A percentile compares a stretch with the other conserved stretches of the same genome.
Conservation (phyloP, 148 eudicot genomes). For the Chenopodium album region DNA sequence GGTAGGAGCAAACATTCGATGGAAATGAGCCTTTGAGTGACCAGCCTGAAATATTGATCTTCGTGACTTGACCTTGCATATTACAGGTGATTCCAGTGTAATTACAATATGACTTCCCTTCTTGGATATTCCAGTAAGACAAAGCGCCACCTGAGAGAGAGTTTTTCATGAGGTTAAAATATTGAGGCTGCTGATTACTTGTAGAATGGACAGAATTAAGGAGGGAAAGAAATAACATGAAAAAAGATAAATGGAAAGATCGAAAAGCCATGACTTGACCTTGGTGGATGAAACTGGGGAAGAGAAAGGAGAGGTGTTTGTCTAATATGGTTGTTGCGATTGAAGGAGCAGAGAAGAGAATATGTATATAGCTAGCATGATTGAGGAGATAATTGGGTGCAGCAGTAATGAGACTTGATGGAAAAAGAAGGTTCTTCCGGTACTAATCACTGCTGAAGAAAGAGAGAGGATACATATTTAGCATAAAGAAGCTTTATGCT, state of each 20-base stretch:
- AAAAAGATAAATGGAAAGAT: constrained; percentile 25
- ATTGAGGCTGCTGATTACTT: constrained; percentile 45
- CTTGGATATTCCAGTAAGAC: constrained; percentile 43
- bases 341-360: constrained; percentile 28
- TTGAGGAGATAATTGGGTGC: constrained; percentile 44
- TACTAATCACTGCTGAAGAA: constrained; percentile 25
- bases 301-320: constrained; percentile 1
- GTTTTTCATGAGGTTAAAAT: constrained; percentile 61
- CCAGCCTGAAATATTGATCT: constrained; percentile 57
- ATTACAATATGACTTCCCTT: constrained; percentile 42
- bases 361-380: constrained; percentile 45
- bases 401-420: constrained; percentile 29
- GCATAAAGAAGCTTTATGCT: constrained; percentile 68
- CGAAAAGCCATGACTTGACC: constrained; percentile 47
- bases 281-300: constrained; percentile 13
- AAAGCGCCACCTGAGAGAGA: constrained; percentile 57
- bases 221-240: constrained; percentile 35
- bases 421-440: constrained; percentile 41
- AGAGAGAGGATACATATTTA: constrained; percentile 30
- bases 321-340: constrained; percentile 25
- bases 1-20: constrained; percentile 57
- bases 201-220: constrained; percentile 28
- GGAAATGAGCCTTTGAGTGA: constrained; percentile 65
- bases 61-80: constrained; percentile 45
- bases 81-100: constrained; percentile 65